Evolutionary conservation across 75 land plant species (phyloP).

Genomic region (Chamaecyparis obtusa): DNA sequence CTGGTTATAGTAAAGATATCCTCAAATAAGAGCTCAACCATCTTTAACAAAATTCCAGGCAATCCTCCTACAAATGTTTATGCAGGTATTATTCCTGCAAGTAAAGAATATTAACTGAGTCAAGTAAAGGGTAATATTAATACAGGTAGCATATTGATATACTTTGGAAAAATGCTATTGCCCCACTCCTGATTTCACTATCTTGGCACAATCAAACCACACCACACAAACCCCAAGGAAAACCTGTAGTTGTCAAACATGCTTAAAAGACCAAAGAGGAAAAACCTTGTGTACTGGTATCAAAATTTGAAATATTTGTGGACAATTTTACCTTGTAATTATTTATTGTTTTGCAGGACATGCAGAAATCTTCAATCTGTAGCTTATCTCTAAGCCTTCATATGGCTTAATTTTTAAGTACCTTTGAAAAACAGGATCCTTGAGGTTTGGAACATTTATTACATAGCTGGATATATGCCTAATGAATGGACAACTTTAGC

Average conservation of each 20-base stretch:
- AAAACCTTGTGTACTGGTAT: background rate
- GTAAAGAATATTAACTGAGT: background rate
- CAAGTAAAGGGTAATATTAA: background rate
- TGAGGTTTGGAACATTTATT: too few relatives aligned
- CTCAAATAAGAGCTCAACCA: slow-evolving; percentile 75
- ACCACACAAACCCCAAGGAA: background rate
- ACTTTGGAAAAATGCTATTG: background rate
- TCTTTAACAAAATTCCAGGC: slow-evolving; percentile 10
- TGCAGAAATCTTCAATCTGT: too few relatives aligned
- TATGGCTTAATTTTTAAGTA: too few relatives aligned
- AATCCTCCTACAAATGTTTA: background rate
- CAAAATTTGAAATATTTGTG: background rate
- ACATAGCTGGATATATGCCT: too few relatives aligned
- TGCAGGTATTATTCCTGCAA: background rate
- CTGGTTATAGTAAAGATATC: slow-evolving; percentile 59
- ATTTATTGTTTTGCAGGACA: too few relatives aligned
- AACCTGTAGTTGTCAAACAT: background rate
- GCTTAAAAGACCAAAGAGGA: background rate
- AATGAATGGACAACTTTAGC: too few relatives aligned
- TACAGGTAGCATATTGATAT: background rate
- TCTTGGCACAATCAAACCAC: background rate
- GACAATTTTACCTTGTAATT: background rate
- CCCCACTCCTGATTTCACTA: background rate
- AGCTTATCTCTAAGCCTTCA: too few relatives aligned
- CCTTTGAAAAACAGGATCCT: too few relatives aligned